Percentiles rank a stretch among this genome's conserved stretches.
These are phyloP conservation scores for Leucogyrophana mollusca DNA, from an alignment of 768 basidiomycete species.

Conservation along the genomic window DNA sequence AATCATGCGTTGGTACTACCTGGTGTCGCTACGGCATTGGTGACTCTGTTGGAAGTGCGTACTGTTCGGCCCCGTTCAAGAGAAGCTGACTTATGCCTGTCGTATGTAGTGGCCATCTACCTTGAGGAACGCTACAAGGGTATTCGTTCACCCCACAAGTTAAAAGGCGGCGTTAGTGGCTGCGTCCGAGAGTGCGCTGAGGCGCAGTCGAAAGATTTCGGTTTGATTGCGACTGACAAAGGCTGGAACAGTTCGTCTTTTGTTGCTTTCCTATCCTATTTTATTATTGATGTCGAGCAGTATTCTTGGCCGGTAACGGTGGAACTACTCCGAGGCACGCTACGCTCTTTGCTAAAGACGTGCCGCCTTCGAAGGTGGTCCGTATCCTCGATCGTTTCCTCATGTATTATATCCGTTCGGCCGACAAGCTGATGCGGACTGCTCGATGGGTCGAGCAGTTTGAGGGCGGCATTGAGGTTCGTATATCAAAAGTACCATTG, in stretches of 20 bases:
- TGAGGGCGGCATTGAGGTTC: slow-evolving; percentile 64
- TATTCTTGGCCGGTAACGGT: slow-evolving; percentile 73
- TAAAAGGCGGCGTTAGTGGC: slow-evolving; percentile 76
- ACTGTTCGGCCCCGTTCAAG: background rate
- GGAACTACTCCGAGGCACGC: slow-evolving; percentile 62
- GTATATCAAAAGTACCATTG: slow-evolving; percentile 4
- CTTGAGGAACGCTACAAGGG: slow-evolving; percentile 75
- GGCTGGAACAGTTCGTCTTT: slow-evolving; percentile 61
- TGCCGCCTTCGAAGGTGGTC: slow-evolving; percentile 62
- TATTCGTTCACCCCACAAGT: slow-evolving; percentile 66
- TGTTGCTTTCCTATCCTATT: background rate
- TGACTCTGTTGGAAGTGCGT: slow-evolving; percentile 61
- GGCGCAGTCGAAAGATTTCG: slow-evolving; percentile 74
- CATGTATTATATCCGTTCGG: slow-evolving; percentile 69
- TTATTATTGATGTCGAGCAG: slow-evolving; percentile 20
- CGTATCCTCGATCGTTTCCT: slow-evolving; percentile 64
- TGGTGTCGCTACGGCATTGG: slow-evolving; percentile 75
- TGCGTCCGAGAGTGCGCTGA: slow-evolving; percentile 79
- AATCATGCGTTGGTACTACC: slow-evolving; percentile 72
- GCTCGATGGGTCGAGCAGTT: slow-evolving; percentile 72
- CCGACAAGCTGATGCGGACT: slow-evolving; percentile 69
- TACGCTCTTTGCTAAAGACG: slow-evolving; percentile 62
- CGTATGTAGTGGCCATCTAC: slow-evolving; percentile 51
- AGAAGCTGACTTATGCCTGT: background rate
- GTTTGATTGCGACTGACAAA: slow-evolving; percentile 73